Conservation (phyloP, 2,329 filamentous ascomycete genomes). For the Sordariomycetes sp. region DNA sequence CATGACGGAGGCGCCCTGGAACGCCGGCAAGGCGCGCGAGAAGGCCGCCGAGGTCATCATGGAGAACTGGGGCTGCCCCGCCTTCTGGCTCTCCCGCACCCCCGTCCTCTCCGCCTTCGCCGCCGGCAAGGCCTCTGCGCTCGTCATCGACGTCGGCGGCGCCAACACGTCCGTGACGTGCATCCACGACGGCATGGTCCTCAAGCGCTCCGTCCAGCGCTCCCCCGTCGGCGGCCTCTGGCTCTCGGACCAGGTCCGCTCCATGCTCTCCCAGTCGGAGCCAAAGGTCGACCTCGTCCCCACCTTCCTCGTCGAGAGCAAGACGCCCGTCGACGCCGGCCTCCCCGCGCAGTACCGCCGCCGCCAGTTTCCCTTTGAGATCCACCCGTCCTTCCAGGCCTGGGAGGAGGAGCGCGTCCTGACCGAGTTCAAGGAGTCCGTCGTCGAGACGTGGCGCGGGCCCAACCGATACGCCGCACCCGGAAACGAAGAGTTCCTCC, state of each 20-base stretch:
- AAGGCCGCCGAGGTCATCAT: constrained; percentile 93
- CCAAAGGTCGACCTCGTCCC: constrained; percentile 64
- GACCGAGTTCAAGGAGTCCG: constrained; percentile 94
- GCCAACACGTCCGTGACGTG: constrained; percentile 81
- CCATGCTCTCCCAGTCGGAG: constrained; percentile 59
- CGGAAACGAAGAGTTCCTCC: constrained; percentile 66
- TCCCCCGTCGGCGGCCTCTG: constrained; percentile 81
- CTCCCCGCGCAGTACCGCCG: constrained; percentile 65
- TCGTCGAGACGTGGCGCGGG: constrained; percentile 85
- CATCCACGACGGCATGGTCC: constrained; percentile 85
- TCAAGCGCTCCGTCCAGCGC: constrained; percentile 79
- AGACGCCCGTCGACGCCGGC: constrained; percentile 78
- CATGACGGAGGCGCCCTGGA: constrained; percentile 93
- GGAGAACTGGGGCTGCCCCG: constrained; percentile 91
- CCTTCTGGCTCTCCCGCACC: constrained; percentile 83
- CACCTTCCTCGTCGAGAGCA: constrained; percentile 77
- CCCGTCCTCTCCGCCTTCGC: constrained; percentile 87
- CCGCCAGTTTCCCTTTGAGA: constrained; percentile 50
- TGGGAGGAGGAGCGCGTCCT: constrained; percentile 88
- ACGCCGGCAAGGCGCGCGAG: constrained; percentile 73
- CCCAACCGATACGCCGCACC: constrained; percentile 51
- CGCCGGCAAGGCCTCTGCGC: constrained; percentile 80
- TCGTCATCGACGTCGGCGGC: constrained; percentile 86
- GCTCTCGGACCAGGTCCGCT: constrained; percentile 77
- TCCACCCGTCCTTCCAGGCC: constrained; percentile 58